Base-by-base conservation (phyloP, 345 rosid species). In the Syzygium aqueum region DNA sequence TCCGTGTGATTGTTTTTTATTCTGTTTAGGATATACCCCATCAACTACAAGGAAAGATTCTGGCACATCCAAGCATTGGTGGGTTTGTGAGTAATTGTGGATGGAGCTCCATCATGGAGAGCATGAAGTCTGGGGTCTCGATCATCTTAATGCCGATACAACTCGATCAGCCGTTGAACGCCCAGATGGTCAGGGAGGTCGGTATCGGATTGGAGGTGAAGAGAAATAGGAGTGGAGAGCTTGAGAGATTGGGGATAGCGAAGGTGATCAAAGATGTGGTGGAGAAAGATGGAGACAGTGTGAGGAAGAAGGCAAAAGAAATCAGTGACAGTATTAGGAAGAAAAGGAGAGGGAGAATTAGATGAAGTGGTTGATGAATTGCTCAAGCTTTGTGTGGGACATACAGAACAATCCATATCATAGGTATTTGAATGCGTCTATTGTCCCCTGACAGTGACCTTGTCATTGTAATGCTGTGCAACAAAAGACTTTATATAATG, bases 31-130 rank as follows among this genome's bases (percentile, higher is more conserved):
- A 43, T 43, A 43, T 43, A 43, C 46, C 46, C 7, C 46, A 6
- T 43, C 46, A 43, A 43, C 1, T 7, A 1, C 94, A 91, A 63
- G 61, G 14, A 23, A 90, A 57, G 80, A 88, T 92, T 7, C 43
- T 89, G 21, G 86, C 11, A 17, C 92, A 90, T 85, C 30, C 61
- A 15, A 86, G 90, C 78, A 73, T 65, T 2, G 92, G 90, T 43
- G 92, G 92, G 65, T 90, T 90, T 52, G 85, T 86, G 89, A 87
- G 87, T 51, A 91, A 90, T 4, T 90, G 92, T 53, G 92, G 92
- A 46, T 90, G 92, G 90, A 82, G 88, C 51, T 89, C 92, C 30
- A 33, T 87, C 25, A 86, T 89, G 87, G 92, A 90, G 85, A 86
- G 91, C 86, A 87, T 90, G 85, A 85, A 40, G 33, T 46, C 17